A percentile compares a stretch with the other conserved stretches of the same genome.
phyloP scores from a whole-genome alignment of 192 early-diverging fungal genomes.

The Umbelopsis sp. region DNA sequence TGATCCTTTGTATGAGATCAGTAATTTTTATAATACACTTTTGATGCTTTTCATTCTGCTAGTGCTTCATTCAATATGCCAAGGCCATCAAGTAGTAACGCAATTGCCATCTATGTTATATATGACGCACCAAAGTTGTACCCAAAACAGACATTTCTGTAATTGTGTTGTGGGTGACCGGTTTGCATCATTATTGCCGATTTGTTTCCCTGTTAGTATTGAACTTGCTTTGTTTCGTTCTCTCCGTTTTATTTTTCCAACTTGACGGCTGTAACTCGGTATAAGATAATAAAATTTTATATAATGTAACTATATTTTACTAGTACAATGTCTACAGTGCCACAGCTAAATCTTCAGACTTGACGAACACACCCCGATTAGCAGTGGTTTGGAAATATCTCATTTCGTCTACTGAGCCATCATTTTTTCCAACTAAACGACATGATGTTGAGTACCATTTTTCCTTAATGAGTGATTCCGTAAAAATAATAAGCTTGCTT shows the following conservation, averaged over 20 bases:
- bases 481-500: background rate
- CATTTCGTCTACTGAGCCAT: conserved; percentile 26
- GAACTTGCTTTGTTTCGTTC: too few species aligned
- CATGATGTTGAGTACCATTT: background rate
- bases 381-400: conserved; percentile 23
- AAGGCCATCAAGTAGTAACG: background rate
- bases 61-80: background rate
- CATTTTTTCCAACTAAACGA: conserved; percentile 23
- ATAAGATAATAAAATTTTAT: too few species aligned
- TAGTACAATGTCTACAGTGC: conserved; percentile 21
- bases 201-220: background rate
- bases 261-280: too few species aligned
- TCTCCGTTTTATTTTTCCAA: too few species aligned
- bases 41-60: background rate
- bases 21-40: background rate
- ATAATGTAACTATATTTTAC: too few species aligned
- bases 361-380: conserved; percentile 25
- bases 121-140: background rate
- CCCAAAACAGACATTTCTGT: background rate
- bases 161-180: too few species aligned
- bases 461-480: background rate
- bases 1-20: background rate
- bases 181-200: background rate
- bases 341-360: conserved; percentile 15
- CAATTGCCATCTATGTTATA: background rate